Conservation (phyloP, 1,284 basidiomycete genomes). For the Ceratobasidium sp. region DNA sequence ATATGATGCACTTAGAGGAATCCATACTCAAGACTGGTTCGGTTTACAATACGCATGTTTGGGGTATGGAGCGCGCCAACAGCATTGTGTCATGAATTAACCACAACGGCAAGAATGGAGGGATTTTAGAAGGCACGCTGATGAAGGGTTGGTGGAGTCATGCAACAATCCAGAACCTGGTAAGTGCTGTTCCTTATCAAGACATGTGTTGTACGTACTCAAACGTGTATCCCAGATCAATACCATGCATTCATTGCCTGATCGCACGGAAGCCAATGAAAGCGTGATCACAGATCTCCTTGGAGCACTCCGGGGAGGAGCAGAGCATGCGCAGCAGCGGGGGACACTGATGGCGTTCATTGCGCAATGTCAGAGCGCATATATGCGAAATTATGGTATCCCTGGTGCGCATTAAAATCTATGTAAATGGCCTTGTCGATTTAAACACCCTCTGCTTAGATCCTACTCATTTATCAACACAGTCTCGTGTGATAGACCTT, state of each 20-base stretch:
- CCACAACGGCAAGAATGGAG: background rate
- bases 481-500: background rate
- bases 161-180: constrained; percentile 8
- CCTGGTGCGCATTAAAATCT: background rate
- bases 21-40: constrained; percentile 2
- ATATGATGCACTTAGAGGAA: constrained; percentile 34
- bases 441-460: background rate
- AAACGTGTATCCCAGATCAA: too few relatives aligned
- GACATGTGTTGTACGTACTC: background rate
- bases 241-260: background rate
- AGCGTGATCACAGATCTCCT: background rate
- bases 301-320: background rate
- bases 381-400: background rate
- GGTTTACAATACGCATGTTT: constrained; percentile 25
- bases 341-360: constrained; percentile 22
- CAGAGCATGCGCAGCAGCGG: background rate
- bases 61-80: constrained; percentile 26
- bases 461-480: background rate
- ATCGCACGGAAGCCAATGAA: background rate
- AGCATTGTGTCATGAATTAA: constrained; percentile 4
- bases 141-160: constrained; percentile 28
- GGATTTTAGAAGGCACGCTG: constrained; percentile 14
- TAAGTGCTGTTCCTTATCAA: background rate
- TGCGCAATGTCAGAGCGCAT: too few relatives aligned
- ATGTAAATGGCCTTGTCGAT: background rate